Evolutionary conservation across 2,329 filamentous ascomycete genomes (phyloP).

Genomic region (Fusarium sororula): DNA sequence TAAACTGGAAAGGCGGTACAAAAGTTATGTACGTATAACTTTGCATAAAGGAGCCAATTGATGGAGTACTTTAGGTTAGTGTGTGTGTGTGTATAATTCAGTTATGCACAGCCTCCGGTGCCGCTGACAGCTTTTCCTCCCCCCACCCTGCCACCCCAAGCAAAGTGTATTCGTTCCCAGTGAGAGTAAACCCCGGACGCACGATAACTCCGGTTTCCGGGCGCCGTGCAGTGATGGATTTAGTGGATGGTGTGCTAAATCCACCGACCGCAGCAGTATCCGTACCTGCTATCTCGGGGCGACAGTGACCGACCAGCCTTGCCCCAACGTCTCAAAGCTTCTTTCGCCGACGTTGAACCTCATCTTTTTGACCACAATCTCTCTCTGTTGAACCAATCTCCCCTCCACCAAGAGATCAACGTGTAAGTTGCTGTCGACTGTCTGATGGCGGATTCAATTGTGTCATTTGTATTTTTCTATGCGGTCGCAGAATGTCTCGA

Average conservation of each 20-base stretch:
- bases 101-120: conserved; percentile 31
- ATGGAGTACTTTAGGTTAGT: not conserved
- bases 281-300: conserved; percentile 19
- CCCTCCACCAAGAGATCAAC: conserved; percentile 5
- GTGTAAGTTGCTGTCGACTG: conserved; percentile 16
- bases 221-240: not conserved
- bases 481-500: not conserved
- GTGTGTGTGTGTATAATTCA: not conserved
- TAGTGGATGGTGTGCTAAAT: conserved; percentile 19
- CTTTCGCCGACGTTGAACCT: conserved; percentile 16
- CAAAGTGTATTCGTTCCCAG: not conserved
- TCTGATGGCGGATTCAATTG: not conserved
- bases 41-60: conserved; percentile 18
- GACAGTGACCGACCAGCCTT: conserved; percentile 29
- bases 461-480: not conserved
- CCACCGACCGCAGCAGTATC: not conserved
- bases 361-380: conserved; percentile 4
- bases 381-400: conserved; percentile 1
- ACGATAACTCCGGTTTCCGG: conserved; percentile 38
- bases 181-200: conserved; percentile 5
- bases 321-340: conserved; percentile 36
- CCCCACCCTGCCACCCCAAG: not conserved
- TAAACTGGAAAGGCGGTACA: conserved; percentile 25
- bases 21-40: not conserved
- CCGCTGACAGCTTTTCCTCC: conserved; percentile 11